Base-by-base conservation (phyloP, 2,329 filamentous ascomycete genomes). In the Arthrinium puccinioides region DNA sequence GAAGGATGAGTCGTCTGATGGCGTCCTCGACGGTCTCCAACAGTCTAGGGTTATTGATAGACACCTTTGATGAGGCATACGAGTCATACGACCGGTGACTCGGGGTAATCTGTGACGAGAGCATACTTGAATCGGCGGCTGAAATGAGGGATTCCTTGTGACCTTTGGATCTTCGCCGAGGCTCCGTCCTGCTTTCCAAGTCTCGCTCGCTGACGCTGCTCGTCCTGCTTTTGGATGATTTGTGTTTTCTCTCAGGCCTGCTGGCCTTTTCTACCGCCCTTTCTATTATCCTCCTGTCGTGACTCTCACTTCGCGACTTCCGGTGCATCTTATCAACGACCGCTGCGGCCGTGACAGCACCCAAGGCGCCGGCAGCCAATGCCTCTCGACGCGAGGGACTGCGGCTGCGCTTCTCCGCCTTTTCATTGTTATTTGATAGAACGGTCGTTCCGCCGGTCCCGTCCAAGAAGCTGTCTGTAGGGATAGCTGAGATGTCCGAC, bases 11-110 rank as follows among this genome's bases (percentile, higher is more conserved):
- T 33, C 88, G 77, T 44, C 87, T 82, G 53, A 96, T 94, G 11
- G 88, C 88, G 62, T 95, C 88, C 62, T 96, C 89, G 4, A 96
- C 89, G 0, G 88, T 92, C 52, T 92, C 86, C 3, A 96, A 72
- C 2, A 96, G 66, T 55, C 87, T 92, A 0, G 89, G 89, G 52
- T 96, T 95, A 62, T 94, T 94, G 57, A 94, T 86, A 0, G 86
- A 90, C 4, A 87, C 86, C 18, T 65, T 61, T 16, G 65, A 67
- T 20, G 74, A 77, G 18, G 73, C 74, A 53, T 74, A 67, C 43
- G 72, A 67, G 46, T 76, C 72, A 40, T 69, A 59, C 1, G 74
- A 77, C 31, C 71, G 70, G 47, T 78, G 72, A 53, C 69, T 76
- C 23, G 68, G 63, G 6, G 71, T 64, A 14, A 74, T 41, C 45